A percentile compares a stretch with the other conserved stretches of the same genome.
Conservation (phyloP, 192 early-diverging fungal genomes). For the Coemansia umbellata region DNA sequence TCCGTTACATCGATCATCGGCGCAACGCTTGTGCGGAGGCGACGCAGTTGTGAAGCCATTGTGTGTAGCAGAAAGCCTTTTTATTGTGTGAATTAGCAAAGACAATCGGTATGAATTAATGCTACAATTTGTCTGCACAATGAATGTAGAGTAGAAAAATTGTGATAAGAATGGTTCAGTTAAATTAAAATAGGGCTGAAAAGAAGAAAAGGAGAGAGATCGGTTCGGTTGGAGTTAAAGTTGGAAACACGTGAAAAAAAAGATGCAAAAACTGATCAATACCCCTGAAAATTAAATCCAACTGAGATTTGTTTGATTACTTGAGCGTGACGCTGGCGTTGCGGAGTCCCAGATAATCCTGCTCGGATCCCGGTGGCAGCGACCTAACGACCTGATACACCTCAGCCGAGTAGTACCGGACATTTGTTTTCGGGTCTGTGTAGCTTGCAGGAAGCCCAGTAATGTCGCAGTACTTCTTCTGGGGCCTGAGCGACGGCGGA, state of each 20-base stretch:
- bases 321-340: constrained; percentile 75
- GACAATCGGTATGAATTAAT: not conserved
- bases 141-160: not conserved
- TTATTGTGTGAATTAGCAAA: no score
- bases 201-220: not conserved
- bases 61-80: not conserved
- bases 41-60: constrained; percentile 13
- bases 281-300: not conserved
- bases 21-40: constrained; percentile 58
- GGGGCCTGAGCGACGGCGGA: constrained; percentile 74
- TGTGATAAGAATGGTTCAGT: not conserved
- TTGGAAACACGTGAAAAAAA: not conserved
- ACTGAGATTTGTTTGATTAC: no score
- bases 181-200: not conserved
- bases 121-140: no score
- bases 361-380: constrained; percentile 72
- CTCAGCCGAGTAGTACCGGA: constrained; percentile 79
- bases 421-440: constrained; percentile 81
- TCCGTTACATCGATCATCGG: constrained; percentile 79
- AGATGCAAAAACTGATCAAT: not conserved
- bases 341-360: constrained; percentile 72
- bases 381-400: constrained; percentile 72
- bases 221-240: no score
- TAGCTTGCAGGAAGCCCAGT: constrained; percentile 82
- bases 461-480: constrained; percentile 90